Percentiles rank a stretch among this genome's conserved stretches.
These are phyloP conservation scores for Kurtzmaniella quercitrusa DNA, from an alignment of 1,139 yeast genomes.

Conservation along the genomic window DNA sequence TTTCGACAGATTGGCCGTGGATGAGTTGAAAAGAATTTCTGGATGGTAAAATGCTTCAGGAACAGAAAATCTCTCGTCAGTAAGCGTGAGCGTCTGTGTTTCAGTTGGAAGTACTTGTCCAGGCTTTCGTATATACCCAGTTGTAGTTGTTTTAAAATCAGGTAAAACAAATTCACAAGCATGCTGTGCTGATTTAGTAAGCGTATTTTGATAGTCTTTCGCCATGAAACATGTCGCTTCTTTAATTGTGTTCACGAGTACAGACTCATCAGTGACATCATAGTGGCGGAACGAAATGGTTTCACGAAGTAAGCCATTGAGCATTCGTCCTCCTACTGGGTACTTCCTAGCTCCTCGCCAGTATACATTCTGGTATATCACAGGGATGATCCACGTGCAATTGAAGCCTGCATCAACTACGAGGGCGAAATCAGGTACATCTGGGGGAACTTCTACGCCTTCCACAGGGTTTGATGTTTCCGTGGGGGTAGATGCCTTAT, in stretches of 20 bases:
- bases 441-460: neutral
- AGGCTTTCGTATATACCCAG: slow-evolving; percentile 48
- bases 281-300: slow-evolving; percentile 87
- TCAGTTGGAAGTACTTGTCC: slow-evolving; percentile 30
- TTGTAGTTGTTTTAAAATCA: slow-evolving; percentile 73
- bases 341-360: slow-evolving; percentile 75
- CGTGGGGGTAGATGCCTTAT: neutral
- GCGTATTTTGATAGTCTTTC: slow-evolving; percentile 54
- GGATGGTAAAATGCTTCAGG: slow-evolving; percentile 91
- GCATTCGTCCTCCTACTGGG: slow-evolving; percentile 79
- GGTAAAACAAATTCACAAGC: slow-evolving; percentile 75
- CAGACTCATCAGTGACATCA: slow-evolving; percentile 88
- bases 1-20: slow-evolving; percentile 25
- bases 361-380: slow-evolving; percentile 72
- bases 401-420: slow-evolving; percentile 88
- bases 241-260: slow-evolving; percentile 79
- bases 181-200: slow-evolving; percentile 25
- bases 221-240: slow-evolving; percentile 78
- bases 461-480: neutral
- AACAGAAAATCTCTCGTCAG: slow-evolving; percentile 80
- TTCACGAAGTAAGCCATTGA: slow-evolving; percentile 81
- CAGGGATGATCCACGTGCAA: slow-evolving; percentile 84
- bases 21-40: slow-evolving; percentile 49
- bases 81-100: slow-evolving; percentile 62
- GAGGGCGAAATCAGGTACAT: slow-evolving; percentile 49